phyloP scores from a whole-genome alignment of 2,329 filamentous ascomycete genomes.

The Penicillium griseofulvum region DNA sequence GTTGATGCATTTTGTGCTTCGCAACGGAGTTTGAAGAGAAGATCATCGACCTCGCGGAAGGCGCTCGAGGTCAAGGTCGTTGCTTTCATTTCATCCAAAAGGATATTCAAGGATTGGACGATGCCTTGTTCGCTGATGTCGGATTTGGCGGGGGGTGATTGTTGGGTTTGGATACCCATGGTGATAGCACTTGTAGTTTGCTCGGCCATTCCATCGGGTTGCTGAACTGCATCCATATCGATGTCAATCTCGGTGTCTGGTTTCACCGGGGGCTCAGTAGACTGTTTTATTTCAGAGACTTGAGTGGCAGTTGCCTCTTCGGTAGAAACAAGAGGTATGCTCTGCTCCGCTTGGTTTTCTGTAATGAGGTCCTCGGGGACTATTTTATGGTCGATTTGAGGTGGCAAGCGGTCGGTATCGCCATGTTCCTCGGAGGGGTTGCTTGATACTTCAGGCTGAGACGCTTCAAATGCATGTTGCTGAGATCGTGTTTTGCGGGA shows the following conservation, averaged over 20 bases:
- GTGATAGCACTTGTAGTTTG: slow-evolving; percentile 9
- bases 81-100: slow-evolving; percentile 60
- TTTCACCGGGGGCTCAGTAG: background rate
- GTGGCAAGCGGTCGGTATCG: background rate
- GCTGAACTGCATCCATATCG: background rate
- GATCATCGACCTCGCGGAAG: slow-evolving; percentile 70
- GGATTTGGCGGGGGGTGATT: background rate
- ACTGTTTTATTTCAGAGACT: slow-evolving; percentile 12
- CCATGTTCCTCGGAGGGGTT: background rate
- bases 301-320: slow-evolving; percentile 20
- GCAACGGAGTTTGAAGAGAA: slow-evolving; percentile 74
- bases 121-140: slow-evolving; percentile 43
- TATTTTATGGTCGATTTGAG: background rate
- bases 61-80: slow-evolving; percentile 63
- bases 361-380: slow-evolving; percentile 1
- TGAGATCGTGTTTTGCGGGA: slow-evolving; percentile 22
- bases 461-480: slow-evolving; percentile 8
- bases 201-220: background rate
- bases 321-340: slow-evolving; percentile 6
- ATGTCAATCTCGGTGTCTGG: slow-evolving; percentile 10
- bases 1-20: slow-evolving; percentile 69
- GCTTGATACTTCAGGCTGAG: slow-evolving; percentile 5
- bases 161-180: slow-evolving; percentile 17
- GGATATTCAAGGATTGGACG: slow-evolving; percentile 52
- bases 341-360: background rate